Evolutionary conservation across 139 green algal species (phyloP).

Genomic region (Zygnema cylindricum): DNA sequence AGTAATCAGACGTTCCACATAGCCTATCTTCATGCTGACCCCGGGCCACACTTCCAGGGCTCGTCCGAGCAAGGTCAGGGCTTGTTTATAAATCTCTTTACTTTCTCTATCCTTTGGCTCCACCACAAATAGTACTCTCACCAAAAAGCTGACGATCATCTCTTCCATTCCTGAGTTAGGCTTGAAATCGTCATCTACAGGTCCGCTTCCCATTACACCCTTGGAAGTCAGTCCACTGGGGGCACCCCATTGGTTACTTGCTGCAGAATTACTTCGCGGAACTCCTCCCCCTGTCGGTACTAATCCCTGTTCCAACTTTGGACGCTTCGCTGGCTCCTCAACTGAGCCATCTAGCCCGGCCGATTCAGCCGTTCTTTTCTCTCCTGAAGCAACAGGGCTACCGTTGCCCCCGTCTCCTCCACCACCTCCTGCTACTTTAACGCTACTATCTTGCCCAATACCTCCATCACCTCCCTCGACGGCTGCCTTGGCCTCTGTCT

Average conservation of each 20-base stretch:
- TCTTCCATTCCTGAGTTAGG: constrained; percentile 75
- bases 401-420: not conserved
- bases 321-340: constrained; percentile 3
- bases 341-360: not conserved
- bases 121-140: constrained; percentile 64
- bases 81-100: constrained; percentile 63
- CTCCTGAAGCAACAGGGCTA: not conserved
- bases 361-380: constrained; percentile 3
- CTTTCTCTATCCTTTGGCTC: constrained; percentile 69
- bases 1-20: constrained; percentile 72
- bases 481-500: constrained; percentile 2
- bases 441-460: not conserved
- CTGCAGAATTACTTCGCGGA: not conserved
- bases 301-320: not conserved
- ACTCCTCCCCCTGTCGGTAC: not conserved
- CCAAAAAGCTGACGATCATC: constrained; percentile 88
- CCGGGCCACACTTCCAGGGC: constrained; percentile 69
- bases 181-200: constrained; percentile 68
- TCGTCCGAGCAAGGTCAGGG: constrained; percentile 40
- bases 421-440: not conserved
- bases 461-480: constrained; percentile 20
- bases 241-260: not conserved
- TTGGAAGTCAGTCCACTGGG: not conserved
- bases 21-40: constrained; percentile 75
- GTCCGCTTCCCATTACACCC: not conserved